Evolutionary conservation across 1,284 basidiomycete species (phyloP), one percentile per base, ranked within the genome.

Genomic region (Malassezia japonica): DNA sequence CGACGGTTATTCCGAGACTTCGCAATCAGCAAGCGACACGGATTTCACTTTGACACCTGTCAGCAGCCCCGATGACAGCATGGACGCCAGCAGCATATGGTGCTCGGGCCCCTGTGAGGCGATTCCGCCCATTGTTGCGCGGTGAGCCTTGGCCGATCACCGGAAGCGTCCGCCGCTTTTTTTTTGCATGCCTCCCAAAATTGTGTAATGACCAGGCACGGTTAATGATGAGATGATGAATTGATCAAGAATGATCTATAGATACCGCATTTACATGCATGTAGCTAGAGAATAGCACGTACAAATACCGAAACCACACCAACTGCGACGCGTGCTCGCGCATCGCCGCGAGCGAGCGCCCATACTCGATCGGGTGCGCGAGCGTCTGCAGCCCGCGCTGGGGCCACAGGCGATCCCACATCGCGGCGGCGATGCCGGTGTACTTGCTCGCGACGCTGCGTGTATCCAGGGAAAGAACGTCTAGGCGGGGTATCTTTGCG

Each of bases 241-340:
- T n/a, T n/a, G n/a, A n/a, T n/a, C n/a, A n/a, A n/a, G n/a, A n/a
- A n/a, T n/a, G n/a, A n/a, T n/a, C n/a, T n/a, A n/a, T n/a, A n/a
- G 36, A 23, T 18, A 44, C 12, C 10, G 20, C 42, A 41, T 61
- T 65, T 21, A 47, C 50, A 39, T 59, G 62, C 64, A 72, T 68
- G 54, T 63, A 61, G 18, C 48, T 48, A 45, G 65, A 68, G 25
- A 61, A 59, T 10, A 57, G 32, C 20, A 72, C 34, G 48, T 68
- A 69, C 29, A 70, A 41, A 28, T 62, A 72, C 2, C 69, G 52
- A 48, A 68, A 72, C 69, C 69, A 72, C 25, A 62, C 66, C 8
- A 70, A 51, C 56, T 72, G 69, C 2, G 64, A 57, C 16, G 48
- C 34, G 46, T 72, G 69, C 40, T 59, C 42, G 16, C 48, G 46